Evolutionary conservation across 2,329 filamentous ascomycete species (phyloP).

Genomic region (Lithohypha guttulata): DNA sequence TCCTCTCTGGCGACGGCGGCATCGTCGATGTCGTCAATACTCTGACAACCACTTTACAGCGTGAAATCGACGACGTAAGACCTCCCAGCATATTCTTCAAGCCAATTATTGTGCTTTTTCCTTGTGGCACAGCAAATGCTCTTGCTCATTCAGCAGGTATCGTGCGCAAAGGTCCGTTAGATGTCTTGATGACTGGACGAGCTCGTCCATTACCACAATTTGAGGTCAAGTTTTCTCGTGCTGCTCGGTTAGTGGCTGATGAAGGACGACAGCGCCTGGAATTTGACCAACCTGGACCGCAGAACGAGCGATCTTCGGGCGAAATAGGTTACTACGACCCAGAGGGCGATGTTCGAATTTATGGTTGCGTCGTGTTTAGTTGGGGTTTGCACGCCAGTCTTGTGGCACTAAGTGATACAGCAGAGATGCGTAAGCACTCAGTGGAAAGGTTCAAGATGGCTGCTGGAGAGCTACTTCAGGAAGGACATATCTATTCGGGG

Average conservation of each 20-base stretch:
- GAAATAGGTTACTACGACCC: constrained; percentile 17
- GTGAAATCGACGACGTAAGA: constrained; percentile 19
- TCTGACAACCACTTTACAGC: constrained; percentile 28
- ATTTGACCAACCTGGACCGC: constrained; percentile 14
- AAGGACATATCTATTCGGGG: constrained; percentile 39
- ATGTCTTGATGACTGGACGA: constrained; percentile 45
- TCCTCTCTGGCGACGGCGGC: constrained; percentile 82
- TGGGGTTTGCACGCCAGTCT: constrained; percentile 84
- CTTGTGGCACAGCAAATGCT: constrained; percentile 42
- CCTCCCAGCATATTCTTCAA: constrained; percentile 30
- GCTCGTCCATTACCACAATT: constrained; percentile 52
- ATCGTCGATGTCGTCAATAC: constrained; percentile 72
- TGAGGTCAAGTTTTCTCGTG: constrained; percentile 45
- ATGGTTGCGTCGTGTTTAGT: constrained; percentile 75
- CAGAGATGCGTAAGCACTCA: constrained; percentile 67
- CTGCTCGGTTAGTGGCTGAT: constrained; percentile 37
- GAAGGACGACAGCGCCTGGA: constrained; percentile 35
- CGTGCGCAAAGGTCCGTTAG: constrained; percentile 17
- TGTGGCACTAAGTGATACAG: constrained; percentile 83
- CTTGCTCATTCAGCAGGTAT: constrained; percentile 23
- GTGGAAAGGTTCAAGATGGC: constrained; percentile 74
- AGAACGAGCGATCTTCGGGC: constrained; percentile 9
- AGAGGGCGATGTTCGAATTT: constrained; percentile 28
- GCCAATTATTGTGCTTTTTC: constrained; percentile 46
- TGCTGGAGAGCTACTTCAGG: constrained; percentile 51